Evolutionary conservation across 2,329 filamentous ascomycete genomes (phyloP).

Genomic region (Aspergillus ochraceus): DNA sequence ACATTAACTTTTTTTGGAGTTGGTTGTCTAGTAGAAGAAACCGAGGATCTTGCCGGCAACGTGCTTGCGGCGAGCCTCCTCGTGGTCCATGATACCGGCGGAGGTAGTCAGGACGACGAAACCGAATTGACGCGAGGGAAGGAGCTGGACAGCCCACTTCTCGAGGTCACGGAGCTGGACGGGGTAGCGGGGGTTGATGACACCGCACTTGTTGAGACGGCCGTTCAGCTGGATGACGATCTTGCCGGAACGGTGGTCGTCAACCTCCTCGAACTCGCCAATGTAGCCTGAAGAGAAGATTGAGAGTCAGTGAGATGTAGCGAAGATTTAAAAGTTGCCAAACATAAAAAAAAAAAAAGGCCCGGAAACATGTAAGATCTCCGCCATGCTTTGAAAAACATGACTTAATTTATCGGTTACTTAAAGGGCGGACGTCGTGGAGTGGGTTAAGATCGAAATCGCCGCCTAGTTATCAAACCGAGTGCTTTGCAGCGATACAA

Average conservation of each 20-base stretch:
- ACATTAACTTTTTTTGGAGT: slow-evolving; percentile 25
- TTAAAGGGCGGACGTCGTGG: slow-evolving; percentile 99
- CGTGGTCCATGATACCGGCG: slow-evolving; percentile 99
- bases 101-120: slow-evolving; percentile 99
- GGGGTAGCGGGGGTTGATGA: slow-evolving; percentile 99
- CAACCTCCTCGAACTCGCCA: slow-evolving; percentile 98
- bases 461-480: slow-evolving; percentile 99
- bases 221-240: slow-evolving; percentile 99
- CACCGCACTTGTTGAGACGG: slow-evolving; percentile 98
- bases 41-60: slow-evolving; percentile 98
- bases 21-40: slow-evolving; percentile 84
- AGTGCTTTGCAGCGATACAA: background rate
- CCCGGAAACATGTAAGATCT: slow-evolving; percentile 97
- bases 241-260: slow-evolving; percentile 99
- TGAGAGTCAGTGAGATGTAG: slow-evolving; percentile 68
- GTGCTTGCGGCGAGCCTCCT: slow-evolving; percentile 98
- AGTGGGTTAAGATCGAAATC: slow-evolving; percentile 65
- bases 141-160: slow-evolving; percentile 99
- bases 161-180: slow-evolving; percentile 95
- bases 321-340: slow-evolving; percentile 92
- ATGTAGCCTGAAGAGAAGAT: slow-evolving; percentile 74
- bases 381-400: slow-evolving; percentile 55
- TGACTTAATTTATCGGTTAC: slow-evolving; percentile 89
- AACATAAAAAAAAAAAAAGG: slow-evolving; percentile 58
- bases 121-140: slow-evolving; percentile 99